phyloP scores from a whole-genome alignment of 1,284 basidiomycete species.

The Tremellales sp. region DNA sequence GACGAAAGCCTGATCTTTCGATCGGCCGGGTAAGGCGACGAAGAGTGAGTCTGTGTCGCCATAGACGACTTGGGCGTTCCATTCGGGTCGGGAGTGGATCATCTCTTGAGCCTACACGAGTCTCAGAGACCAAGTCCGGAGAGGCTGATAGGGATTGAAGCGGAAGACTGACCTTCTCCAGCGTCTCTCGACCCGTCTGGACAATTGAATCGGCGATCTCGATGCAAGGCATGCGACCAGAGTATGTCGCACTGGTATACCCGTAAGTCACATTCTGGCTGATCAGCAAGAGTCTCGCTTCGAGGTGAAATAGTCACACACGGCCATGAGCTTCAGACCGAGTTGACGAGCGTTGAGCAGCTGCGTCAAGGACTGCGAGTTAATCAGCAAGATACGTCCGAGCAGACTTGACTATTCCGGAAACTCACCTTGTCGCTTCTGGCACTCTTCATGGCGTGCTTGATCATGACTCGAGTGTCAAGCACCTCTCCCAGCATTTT shows the following conservation, averaged over 20 bases:
- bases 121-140: neutral
- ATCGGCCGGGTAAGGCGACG: constrained; percentile 79
- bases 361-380: constrained; percentile 60
- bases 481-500: constrained; percentile 91
- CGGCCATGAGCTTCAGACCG: constrained; percentile 70
- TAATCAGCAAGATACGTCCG: constrained; percentile 4
- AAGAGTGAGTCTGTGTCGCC: constrained; percentile 98
- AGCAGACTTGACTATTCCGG: constrained; percentile 1
- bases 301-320: constrained; percentile 14
- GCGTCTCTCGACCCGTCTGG: constrained; percentile 88
- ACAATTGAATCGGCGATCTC: constrained; percentile 98
- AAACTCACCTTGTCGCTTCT: constrained; percentile 70
- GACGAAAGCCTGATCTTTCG: constrained; percentile 86
- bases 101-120: constrained; percentile 67
- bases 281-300: neutral
- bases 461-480: constrained; percentile 97
- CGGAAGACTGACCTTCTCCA: constrained; percentile 82
- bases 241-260: constrained; percentile 88
- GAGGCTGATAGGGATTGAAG: neutral
- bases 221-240: constrained; percentile 95
- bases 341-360: constrained; percentile 84
- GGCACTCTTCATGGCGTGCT: constrained; percentile 82
- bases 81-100: constrained; percentile 72
- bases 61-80: constrained; percentile 91
- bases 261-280: constrained; percentile 81